Evolutionary conservation across 306 rosid species (phyloP), one percentile per base, ranked within the genome.

Genomic region (Comarum palustre): DNA sequence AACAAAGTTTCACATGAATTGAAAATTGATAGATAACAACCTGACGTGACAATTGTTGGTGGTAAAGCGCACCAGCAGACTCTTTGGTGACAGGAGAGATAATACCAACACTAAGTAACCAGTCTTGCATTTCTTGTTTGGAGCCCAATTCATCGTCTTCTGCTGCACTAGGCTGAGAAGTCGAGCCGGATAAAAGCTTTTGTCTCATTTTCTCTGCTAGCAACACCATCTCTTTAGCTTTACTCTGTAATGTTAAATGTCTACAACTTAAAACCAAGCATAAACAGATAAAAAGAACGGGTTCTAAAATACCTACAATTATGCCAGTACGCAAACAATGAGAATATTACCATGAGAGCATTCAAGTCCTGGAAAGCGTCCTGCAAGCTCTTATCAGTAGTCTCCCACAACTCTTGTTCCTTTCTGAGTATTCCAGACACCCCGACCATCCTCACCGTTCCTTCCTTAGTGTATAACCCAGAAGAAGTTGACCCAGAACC

Each of bases 371-470:
- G 98, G 77, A 94, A 94, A 77, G 98, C 98, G 1, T 94, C 97
- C 76, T 91, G 96, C 88, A 94, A 84, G 83, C 96, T 94, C 84
- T 78, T 91, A 80, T 94, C 98, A 57, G 98, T 91, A 74, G 90
- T 94, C 85, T 94, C 98, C 97, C 97, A 91, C 92, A 88, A 86
- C 79, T 91, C 98, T 87, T 94, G 98, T 72, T 94, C 99, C 79
- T 89, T 94, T 85, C 96, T 91, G 81, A 94, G 73, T 73, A 94
- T 94, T 81, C 99, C 99, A 5, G 99, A 80, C 68, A 94, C 97
- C 29, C 99, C 99, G 34, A 86, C 97, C 97, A 94, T 94, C 84
- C 91, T 83, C 80, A 91, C 89, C 39, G 90, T 82, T 75, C 99
- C 99, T n/a, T 91, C 96, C 46, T 79, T 85, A 32, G 92, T 57